Percentiles rank a stretch among this genome's conserved stretches.
These are phyloP conservation scores for Pestalotiopsis fici DNA, from an alignment of 2,329 filamentous ascomycete genomes.

Conservation along the genomic window DNA sequence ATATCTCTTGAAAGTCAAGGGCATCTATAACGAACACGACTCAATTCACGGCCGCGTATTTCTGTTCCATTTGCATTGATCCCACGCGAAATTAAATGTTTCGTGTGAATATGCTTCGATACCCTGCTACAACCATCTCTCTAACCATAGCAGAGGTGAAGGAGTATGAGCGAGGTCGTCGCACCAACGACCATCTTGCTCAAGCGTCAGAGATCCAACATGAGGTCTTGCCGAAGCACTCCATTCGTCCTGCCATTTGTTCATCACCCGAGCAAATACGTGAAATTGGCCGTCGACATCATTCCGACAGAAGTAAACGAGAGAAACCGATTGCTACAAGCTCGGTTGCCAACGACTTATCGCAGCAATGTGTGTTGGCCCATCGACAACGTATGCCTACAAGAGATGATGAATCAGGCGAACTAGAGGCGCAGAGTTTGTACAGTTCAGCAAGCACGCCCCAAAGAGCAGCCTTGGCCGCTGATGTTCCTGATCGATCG, in stretches of 20 bases:
- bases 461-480: neutral
- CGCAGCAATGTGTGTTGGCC: neutral
- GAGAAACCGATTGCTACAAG: neutral
- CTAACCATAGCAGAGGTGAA: constrained; percentile 43
- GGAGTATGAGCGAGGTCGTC: constrained; percentile 35
- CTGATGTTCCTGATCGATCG: neutral
- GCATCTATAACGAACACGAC: neutral
- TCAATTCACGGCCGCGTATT: neutral
- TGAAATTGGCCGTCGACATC: neutral
- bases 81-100: neutral
- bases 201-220: constrained; percentile 18
- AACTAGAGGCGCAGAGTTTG: neutral
- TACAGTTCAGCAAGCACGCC: neutral
- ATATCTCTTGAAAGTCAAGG: neutral
- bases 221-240: neutral
- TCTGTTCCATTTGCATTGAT: neutral
- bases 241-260: neutral
- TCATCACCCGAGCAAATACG: neutral
- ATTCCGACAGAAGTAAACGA: neutral
- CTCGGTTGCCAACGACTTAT: neutral
- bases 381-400: neutral
- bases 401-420: neutral
- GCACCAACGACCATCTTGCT: constrained; percentile 32
- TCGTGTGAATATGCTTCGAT: constrained; percentile 38
- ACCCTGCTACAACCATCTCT: constrained; percentile 38